Evolutionary conservation across 257 asterid species (phyloP).

Genomic region (Jacaranda mimosifolia): DNA sequence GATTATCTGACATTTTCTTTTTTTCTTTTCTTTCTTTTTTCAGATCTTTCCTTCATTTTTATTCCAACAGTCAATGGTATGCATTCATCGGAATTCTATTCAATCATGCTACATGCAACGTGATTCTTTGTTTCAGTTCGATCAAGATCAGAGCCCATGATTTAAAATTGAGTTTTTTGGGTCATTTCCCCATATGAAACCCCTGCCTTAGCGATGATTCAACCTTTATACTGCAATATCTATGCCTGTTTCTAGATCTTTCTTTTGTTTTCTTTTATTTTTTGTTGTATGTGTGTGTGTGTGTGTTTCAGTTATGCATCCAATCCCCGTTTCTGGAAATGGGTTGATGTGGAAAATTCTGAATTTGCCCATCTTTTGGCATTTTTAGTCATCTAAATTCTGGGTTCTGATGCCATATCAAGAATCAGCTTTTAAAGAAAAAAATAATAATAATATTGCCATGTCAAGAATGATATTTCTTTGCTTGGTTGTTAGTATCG

Average conservation of each 20-base stretch:
- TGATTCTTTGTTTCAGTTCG: constrained; percentile 14
- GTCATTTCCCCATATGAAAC: background rate
- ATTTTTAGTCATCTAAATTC: constrained; percentile 8
- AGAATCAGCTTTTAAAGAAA: background rate
- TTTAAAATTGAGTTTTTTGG: background rate
- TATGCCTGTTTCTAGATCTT: constrained; percentile 1
- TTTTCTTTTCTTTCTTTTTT: background rate
- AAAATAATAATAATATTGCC: background rate
- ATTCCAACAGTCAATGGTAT: background rate
- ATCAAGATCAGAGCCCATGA: constrained; percentile 33
- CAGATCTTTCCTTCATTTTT: constrained; percentile 7
- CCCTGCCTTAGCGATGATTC: background rate
- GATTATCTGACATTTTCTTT: background rate
- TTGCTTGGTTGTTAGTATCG: no score
- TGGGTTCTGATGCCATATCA: constrained; percentile 15
- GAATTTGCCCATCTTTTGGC: background rate
- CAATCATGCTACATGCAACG: background rate
- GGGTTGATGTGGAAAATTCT: constrained; percentile 1
- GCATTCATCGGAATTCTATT: constrained; percentile 16
- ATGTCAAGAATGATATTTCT: background rate
- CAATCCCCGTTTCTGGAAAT: constrained; percentile 25
- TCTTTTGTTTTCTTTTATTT: background rate
- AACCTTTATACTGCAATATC: background rate
- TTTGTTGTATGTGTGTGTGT: background rate
- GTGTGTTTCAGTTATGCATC: background rate